These are phyloP conservation scores for Boletus subparvulus DNA, from an alignment of 768 basidiomycete species.

Conservation along the genomic window DNA sequence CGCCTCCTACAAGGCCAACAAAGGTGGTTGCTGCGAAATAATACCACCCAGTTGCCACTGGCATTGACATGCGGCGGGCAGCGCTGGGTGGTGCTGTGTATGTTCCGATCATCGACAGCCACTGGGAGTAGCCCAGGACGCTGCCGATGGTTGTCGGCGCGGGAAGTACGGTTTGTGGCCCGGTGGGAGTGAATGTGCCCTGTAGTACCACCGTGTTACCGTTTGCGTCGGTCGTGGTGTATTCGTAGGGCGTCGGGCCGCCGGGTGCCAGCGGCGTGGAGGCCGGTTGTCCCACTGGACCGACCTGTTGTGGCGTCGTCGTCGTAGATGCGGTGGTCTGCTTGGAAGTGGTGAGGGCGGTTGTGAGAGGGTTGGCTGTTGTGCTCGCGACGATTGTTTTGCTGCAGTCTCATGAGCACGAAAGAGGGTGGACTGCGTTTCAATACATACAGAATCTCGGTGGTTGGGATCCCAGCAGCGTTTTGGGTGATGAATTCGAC, in stretches of 20 bases:
- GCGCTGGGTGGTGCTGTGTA: constrained; percentile 27
- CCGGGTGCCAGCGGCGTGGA: constrained; percentile 39
- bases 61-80: constrained; percentile 21
- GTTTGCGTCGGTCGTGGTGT: constrained; percentile 44
- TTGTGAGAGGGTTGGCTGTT: not conserved
- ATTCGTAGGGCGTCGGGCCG: constrained; percentile 49
- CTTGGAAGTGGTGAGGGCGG: constrained; percentile 21
- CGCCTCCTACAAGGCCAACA: constrained; percentile 29
- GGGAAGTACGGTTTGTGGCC: constrained; percentile 29
- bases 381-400: constrained; percentile 12
- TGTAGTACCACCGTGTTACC: constrained; percentile 23
- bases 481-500: constrained; percentile 48
- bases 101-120: constrained; percentile 32
- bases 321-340: constrained; percentile 21
- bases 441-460: constrained; percentile 42
- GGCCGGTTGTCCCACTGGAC: constrained; percentile 54
- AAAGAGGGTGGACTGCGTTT: not conserved
- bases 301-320: constrained; percentile 21
- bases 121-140: constrained; percentile 31
- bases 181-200: constrained; percentile 35
- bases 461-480: constrained; percentile 39
- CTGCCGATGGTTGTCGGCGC: constrained; percentile 26
- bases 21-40: constrained; percentile 26
- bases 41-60: constrained; percentile 27
- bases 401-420: constrained; percentile 14